These are phyloP conservation scores for Hypoxylon intermedium DNA, from an alignment of 495 filamentous ascomycete genomes.

Conservation along the genomic window DNA sequence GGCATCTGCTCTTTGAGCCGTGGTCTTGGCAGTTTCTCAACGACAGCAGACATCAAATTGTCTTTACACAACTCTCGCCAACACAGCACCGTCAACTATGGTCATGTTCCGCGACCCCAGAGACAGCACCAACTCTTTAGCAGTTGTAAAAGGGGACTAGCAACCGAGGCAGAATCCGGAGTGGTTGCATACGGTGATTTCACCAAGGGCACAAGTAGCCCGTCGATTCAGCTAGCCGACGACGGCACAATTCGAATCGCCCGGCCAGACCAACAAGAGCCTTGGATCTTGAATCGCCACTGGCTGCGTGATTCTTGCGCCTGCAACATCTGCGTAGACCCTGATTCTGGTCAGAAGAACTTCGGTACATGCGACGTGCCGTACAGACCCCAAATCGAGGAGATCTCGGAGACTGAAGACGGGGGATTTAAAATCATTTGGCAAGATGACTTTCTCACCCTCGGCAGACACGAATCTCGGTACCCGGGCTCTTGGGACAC, in stretches of 20 bases:
- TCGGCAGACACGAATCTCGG: conserved; percentile 23
- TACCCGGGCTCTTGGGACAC: conserved; percentile 11
- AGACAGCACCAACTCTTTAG: neutral
- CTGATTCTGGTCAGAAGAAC: conserved; percentile 80
- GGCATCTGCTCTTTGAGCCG: neutral
- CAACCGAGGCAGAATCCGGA: neutral
- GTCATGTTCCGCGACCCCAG: neutral
- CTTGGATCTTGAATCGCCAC: conserved; percentile 16
- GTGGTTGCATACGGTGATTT: neutral
- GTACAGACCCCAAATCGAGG: conserved; percentile 49
- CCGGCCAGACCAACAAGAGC: neutral
- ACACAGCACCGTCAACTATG: neutral
- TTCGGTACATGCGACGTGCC: conserved; percentile 80
- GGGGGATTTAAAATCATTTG: conserved; percentile 65
- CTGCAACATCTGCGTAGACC: conserved; percentile 75
- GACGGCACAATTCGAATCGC: neutral
- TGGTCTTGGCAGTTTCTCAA: conserved; percentile 1
- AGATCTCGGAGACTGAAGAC: conserved; percentile 42
- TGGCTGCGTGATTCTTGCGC: conserved; percentile 80
- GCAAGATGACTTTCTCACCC: conserved; percentile 43
- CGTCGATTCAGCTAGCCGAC: neutral
- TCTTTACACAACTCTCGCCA: neutral
- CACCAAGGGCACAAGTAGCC: neutral
- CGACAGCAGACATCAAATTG: neutral
- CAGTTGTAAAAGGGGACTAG: conserved; percentile 1